These are phyloP conservation scores for Saccharomycopsis oosterbeekiorum DNA, from an alignment of 805 yeast species.

Conservation along the genomic window DNA sequence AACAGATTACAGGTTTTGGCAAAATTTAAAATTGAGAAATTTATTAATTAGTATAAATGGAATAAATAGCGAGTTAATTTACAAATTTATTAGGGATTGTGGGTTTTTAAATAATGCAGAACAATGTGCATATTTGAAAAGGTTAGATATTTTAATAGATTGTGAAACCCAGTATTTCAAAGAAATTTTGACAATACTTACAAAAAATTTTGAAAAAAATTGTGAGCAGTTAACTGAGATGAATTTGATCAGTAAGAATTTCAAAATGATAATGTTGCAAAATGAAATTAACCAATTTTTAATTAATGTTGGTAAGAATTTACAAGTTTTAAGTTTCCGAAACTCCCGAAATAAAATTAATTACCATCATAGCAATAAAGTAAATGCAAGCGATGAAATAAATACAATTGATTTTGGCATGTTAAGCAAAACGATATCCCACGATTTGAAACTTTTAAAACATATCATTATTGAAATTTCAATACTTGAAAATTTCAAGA, in stretches of 20 bases:
- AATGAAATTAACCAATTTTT: neutral
- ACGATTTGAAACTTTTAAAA: neutral
- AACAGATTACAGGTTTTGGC: neutral
- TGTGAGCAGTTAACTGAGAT: neutral
- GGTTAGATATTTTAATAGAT: neutral
- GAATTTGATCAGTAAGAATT: neutral
- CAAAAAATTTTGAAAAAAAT: neutral
- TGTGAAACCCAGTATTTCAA: neutral
- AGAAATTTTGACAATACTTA: neutral
- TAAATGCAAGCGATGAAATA: neutral
- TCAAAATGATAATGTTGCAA: neutral
- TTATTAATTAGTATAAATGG: neutral
- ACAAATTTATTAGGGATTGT: neutral
- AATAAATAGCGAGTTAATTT: neutral
- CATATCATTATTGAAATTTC: neutral
- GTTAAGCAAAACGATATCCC: neutral
- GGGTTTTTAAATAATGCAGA: constrained; percentile 1
- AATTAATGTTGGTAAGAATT: neutral
- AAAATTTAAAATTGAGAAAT: neutral
- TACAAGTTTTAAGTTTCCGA: neutral
- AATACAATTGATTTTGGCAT: neutral
- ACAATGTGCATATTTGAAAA: constrained; percentile 6
- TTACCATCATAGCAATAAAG: neutral
- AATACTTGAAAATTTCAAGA: neutral
- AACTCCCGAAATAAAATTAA: neutral